Conservation (phyloP, 1,284 basidiomycete species). For the Tilletia indica region DNA sequence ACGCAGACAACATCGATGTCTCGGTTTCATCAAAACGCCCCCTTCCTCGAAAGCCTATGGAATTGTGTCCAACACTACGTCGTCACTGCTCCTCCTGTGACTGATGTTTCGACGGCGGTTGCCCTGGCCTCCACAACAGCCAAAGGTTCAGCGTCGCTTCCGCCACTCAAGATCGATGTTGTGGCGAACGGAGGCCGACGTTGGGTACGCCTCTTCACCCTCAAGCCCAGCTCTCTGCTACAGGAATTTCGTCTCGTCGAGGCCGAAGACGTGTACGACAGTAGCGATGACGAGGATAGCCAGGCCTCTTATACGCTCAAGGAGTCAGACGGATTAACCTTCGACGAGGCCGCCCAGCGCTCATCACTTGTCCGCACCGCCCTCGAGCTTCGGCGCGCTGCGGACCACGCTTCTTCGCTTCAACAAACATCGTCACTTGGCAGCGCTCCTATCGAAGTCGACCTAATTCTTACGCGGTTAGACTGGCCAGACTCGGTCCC, state of each 20-base stretch:
- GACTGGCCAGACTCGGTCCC: slow-evolving; percentile 19
- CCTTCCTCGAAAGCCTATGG: slow-evolving; percentile 35
- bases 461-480: slow-evolving; percentile 36
- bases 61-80: slow-evolving; percentile 19
- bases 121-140: no score
- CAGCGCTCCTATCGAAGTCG: slow-evolving; percentile 23
- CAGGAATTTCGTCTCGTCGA: slow-evolving; percentile 37
- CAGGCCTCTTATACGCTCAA: background rate
- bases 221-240: slow-evolving; percentile 31
- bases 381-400: slow-evolving; percentile 30
- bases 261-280: slow-evolving; percentile 40
- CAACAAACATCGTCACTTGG: background rate
- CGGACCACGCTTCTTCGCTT: slow-evolving; percentile 25
- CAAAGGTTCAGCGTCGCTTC: background rate
- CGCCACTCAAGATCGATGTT: slow-evolving; percentile 37
- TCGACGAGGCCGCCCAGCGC: slow-evolving; percentile 32
- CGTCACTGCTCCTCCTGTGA: background rate
- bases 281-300: slow-evolving; percentile 25
- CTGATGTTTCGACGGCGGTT: background rate
- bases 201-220: slow-evolving; percentile 37
- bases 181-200: slow-evolving; percentile 33
- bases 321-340: background rate
- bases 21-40: slow-evolving; percentile 37
- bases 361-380: slow-evolving; percentile 33
- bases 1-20: slow-evolving; percentile 17